phyloP scores from a whole-genome alignment of 306 rosid species.

The Begonia loranthoides region DNA sequence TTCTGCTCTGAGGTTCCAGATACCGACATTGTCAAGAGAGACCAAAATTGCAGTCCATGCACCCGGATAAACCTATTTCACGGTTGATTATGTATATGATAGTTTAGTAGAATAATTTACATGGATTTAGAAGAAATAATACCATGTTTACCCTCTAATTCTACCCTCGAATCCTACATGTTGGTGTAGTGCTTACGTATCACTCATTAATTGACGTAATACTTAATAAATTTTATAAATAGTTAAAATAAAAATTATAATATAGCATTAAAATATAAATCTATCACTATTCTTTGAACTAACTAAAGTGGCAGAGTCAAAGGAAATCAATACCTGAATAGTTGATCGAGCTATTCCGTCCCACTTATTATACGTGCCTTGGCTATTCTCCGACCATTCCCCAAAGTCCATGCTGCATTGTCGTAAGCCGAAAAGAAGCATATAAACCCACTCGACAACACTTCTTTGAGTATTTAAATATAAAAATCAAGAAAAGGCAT shows the following conservation, averaged over 20 bases:
- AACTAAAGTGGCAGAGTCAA: not conserved
- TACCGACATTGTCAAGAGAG: constrained; percentile 84
- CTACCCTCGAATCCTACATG: no score
- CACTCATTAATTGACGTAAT: no score
- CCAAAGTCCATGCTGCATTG: constrained; percentile 84
- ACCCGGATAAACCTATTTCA: constrained; percentile 74
- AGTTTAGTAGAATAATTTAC: no score
- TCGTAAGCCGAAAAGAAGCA: not conserved
- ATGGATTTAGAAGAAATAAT: no score
- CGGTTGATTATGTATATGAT: no score
- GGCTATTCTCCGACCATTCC: constrained; percentile 88
- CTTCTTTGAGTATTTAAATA: not conserved
- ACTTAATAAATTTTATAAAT: no score
- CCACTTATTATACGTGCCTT: constrained; percentile 96
- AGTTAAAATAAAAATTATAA: no score
- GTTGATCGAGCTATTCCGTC: constrained; percentile 96
- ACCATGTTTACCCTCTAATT: no score
- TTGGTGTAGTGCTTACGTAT: no score
- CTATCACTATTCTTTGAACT: not conserved
- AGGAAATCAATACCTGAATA: constrained; percentile 46
- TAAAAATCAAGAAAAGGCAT: constrained; percentile 7
- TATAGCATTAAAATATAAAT: not conserved
- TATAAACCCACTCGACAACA: not conserved
- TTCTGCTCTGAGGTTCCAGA: constrained; percentile 87
- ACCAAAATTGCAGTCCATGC: constrained; percentile 90